Evolutionary conservation across 2,329 filamentous ascomycete species (phyloP).

Genomic region (Alternaria triticina): DNA sequence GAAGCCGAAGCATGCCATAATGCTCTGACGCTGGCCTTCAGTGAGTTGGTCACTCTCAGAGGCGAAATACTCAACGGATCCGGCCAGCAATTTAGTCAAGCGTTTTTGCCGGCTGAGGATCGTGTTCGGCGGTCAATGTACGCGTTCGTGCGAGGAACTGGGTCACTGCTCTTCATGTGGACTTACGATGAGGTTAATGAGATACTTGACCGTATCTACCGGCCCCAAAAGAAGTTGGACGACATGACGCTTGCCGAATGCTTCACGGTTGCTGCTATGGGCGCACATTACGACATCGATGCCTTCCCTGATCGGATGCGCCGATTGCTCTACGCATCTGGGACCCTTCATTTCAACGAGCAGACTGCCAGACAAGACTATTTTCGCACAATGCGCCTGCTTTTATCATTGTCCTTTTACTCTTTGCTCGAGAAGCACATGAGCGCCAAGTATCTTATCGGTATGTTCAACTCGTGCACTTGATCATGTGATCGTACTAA

Average conservation of each 20-base stretch:
- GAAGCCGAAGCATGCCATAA: slow-evolving; percentile 44
- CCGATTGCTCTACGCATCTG: slow-evolving; percentile 42
- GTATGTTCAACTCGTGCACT: slow-evolving; percentile 24
- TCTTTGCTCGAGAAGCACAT: slow-evolving; percentile 48
- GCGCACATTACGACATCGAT: slow-evolving; percentile 46
- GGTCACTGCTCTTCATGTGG: slow-evolving; percentile 48
- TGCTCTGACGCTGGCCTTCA: slow-evolving; percentile 44
- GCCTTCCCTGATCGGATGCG: slow-evolving; percentile 42
- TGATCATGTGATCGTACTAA: not conserved
- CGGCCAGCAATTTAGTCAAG: slow-evolving; percentile 32
- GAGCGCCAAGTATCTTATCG: slow-evolving; percentile 46
- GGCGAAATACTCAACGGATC: slow-evolving; percentile 37
- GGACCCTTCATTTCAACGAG: slow-evolving; percentile 43
- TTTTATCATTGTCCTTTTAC: slow-evolving; percentile 46
- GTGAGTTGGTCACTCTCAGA: slow-evolving; percentile 40
- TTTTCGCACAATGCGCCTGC: slow-evolving; percentile 43
- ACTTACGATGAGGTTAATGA: slow-evolving; percentile 39
- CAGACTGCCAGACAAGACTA: slow-evolving; percentile 38
- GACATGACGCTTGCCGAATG: slow-evolving; percentile 45
- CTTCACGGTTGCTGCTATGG: slow-evolving; percentile 46
- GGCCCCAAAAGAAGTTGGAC: slow-evolving; percentile 32
- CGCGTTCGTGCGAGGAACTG: slow-evolving; percentile 44
- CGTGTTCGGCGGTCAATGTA: slow-evolving; percentile 39
- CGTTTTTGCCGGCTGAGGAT: slow-evolving; percentile 38
- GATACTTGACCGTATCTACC: slow-evolving; percentile 45